Evolutionary conservation across 2,329 filamentous ascomycete species (phyloP).

Genomic region (Monilinia fructicola): DNA sequence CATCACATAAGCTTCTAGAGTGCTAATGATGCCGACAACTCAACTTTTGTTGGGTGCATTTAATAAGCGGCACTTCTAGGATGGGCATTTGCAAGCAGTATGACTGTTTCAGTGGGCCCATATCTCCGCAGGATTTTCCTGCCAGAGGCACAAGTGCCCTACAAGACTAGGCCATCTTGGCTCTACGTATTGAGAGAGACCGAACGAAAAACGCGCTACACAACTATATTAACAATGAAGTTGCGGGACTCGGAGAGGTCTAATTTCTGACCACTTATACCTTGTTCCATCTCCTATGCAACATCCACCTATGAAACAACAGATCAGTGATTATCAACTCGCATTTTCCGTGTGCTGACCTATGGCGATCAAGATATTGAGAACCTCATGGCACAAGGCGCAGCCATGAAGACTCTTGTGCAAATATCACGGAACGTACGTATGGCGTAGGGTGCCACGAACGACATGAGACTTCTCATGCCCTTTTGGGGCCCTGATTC

Average conservation of each 20-base stretch:
- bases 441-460: not conserved
- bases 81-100: not conserved
- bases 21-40: not conserved
- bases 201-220: not conserved
- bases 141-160: not conserved
- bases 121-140: not conserved
- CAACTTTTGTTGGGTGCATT: not conserved
- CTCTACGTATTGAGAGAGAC: not conserved
- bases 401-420: not conserved
- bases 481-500: not conserved
- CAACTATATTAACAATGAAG: not conserved
- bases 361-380: not conserved
- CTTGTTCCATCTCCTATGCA: not conserved
- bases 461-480: not conserved
- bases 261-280: not conserved
- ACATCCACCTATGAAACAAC: not conserved
- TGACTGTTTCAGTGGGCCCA: not conserved
- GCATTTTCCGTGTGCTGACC: too few species aligned
- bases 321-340: not conserved
- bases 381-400: not conserved
- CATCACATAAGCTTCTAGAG: conserved; percentile 4
- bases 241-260: not conserved
- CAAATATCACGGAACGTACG: not conserved
- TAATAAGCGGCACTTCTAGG: not conserved
- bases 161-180: not conserved